Evolutionary conservation across 2,329 filamentous ascomycete species (phyloP), one percentile per base, ranked within the genome.

Genomic region (Diaporthe citri): DNA sequence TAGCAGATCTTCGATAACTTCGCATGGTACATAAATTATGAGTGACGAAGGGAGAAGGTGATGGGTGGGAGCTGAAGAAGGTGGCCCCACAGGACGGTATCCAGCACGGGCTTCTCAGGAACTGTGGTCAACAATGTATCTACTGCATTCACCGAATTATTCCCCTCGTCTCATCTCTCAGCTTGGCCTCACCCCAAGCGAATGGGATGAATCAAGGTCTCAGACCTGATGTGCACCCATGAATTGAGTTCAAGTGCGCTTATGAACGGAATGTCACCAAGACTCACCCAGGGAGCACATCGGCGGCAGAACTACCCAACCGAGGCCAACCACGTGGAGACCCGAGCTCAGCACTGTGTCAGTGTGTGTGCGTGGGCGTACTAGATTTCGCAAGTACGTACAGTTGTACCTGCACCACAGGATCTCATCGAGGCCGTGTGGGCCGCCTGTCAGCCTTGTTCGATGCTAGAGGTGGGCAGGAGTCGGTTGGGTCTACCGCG

Each of bases 361-460:
- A 43, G 41, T 43, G 41, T 43, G 41, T 43, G 6, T 43, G 41
- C 41, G 41, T 20, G 41, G 41, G 41, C 41, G 41, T 43, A 43
- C 41, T 43, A 43, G 7, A 20, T 4, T 20, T 20, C 41, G 2
- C 12, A 17, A 17, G 41, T 43, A 43, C 0, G 6, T 20, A 43
- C 43, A 22, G 43, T 48, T 48, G 43, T 48, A 48, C 25, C 15
- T 56, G 25, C 13, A 56, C 52, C 6, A 59, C 31, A n/a, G 34
- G 34, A n/a, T 20, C 56, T 48, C 28, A 48, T 15, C 20, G 41
- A 28, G 41, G 36, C 60, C 25, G 10, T 48, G 43, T 36, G 43
- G 41, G 41, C 28, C 43, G 62, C 28, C 62, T 66, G 62, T 66
- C 43, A 66, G 62, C 41, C 62, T 64, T 64, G 43, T 28, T 48